Evolutionary conservation across 257 asterid genomes (phyloP).

Genomic region (Ocimum tenuiflorum): DNA sequence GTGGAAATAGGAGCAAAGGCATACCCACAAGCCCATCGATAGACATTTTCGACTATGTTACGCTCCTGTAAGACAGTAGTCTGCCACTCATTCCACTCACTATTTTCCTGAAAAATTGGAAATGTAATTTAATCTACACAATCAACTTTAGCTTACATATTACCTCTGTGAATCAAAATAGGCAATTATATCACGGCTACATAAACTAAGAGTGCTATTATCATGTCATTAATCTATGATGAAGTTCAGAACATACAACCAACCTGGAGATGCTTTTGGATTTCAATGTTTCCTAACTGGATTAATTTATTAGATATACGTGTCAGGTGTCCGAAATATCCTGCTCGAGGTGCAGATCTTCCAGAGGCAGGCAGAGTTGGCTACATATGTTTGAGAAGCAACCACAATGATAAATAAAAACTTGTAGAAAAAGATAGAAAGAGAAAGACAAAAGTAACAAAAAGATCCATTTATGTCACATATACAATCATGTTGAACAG

Average conservation of each 20-base stretch:
- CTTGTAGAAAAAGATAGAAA: not conserved
- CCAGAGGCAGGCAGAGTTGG: slow-evolving; percentile 67
- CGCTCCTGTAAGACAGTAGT: slow-evolving; percentile 71
- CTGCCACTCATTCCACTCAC: slow-evolving; percentile 74
- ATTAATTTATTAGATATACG: slow-evolving; percentile 72
- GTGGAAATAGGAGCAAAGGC: slow-evolving; percentile 22
- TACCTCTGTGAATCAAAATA: not conserved
- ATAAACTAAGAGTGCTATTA: not conserved
- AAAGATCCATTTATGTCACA: not conserved
- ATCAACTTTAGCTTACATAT: not conserved
- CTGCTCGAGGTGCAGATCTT: slow-evolving; percentile 62
- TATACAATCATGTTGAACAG: slow-evolving; percentile 7
- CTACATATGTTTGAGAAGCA: slow-evolving; percentile 40
- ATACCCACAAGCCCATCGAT: slow-evolving; percentile 96
- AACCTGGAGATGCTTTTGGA: slow-evolving; percentile 73
- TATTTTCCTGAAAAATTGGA: slow-evolving; percentile 48
- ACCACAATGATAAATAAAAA: slow-evolving; percentile 13
- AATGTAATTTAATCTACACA: slow-evolving; percentile 10
- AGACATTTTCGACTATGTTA: slow-evolving; percentile 59
- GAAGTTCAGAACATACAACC: slow-evolving; percentile 10
- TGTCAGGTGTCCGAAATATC: slow-evolving; percentile 80
- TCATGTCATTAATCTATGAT: not conserved
- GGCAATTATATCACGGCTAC: not conserved
- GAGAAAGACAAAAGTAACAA: not conserved
- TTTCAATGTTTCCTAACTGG: slow-evolving; percentile 54